Evolutionary conservation across 257 asterid species (phyloP).

Genomic region (Galeopsis tetrahit): DNA sequence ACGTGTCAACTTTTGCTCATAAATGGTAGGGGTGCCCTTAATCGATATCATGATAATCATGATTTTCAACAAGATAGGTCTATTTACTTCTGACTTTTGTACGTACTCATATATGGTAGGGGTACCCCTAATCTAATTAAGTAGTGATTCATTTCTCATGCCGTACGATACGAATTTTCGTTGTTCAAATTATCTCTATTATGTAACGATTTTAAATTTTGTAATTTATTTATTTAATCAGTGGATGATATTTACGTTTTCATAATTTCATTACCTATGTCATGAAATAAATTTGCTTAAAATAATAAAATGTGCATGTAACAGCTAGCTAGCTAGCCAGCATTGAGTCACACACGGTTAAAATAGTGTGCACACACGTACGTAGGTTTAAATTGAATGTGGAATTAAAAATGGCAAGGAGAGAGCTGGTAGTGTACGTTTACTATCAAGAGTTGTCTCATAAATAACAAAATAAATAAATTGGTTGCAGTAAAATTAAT

Average conservation of each 20-base stretch:
- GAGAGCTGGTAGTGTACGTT: too few species aligned
- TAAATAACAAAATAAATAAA: slow-evolving; percentile 22
- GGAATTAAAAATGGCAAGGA: background rate
- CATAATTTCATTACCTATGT: background rate
- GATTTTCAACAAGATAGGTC: too few species aligned
- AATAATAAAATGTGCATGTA: slow-evolving; percentile 11
- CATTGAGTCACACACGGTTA: background rate
- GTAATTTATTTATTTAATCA: background rate
- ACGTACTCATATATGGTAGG: background rate
- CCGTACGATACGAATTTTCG: background rate
- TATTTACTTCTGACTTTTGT: too few species aligned
- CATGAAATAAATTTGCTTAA: background rate
- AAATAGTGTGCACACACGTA: background rate
- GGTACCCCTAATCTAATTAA: background rate
- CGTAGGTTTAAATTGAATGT: slow-evolving; percentile 7
- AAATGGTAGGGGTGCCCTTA: background rate
- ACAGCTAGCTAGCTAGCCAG: background rate
- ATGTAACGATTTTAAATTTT: background rate
- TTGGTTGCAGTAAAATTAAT: background rate
- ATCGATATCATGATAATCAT: too few species aligned
- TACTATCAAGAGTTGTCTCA: slow-evolving; percentile 14
- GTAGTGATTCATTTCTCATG: background rate
- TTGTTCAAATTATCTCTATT: background rate
- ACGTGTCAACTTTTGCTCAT: too few species aligned
- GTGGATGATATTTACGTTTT: background rate